These are phyloP conservation scores for Cladosporium sphaerospermum DNA, from an alignment of 2,329 filamentous ascomycete species.

Conservation along the genomic window DNA sequence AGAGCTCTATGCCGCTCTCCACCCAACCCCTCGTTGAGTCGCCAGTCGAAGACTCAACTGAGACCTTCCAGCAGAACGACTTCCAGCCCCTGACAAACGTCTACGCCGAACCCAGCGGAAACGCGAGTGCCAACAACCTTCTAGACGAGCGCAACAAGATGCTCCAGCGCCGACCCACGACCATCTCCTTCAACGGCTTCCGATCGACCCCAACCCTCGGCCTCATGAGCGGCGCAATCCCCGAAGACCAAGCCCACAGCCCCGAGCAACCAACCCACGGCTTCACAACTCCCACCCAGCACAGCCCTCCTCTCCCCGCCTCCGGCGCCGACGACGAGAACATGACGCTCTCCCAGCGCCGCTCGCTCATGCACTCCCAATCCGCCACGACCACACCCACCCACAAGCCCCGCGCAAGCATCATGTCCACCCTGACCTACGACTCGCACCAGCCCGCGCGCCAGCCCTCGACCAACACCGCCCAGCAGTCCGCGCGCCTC, in stretches of 20 bases:
- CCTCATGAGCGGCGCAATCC: slow-evolving; percentile 15
- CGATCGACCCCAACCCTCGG: slow-evolving; percentile 26
- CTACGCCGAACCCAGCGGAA: slow-evolving; percentile 5
- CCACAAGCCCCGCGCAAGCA: slow-evolving; percentile 11
- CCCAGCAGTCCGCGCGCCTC: slow-evolving; percentile 53
- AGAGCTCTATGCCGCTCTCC: slow-evolving; percentile 28
- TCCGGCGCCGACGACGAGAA: slow-evolving; percentile 52
- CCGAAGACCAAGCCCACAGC: slow-evolving; percentile 14
- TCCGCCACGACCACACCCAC: neutral
- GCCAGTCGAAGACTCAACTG: slow-evolving; percentile 26
- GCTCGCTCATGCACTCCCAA: slow-evolving; percentile 32
- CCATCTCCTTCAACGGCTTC: slow-evolving; percentile 33
- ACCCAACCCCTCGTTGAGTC: slow-evolving; percentile 32
- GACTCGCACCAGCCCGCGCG: slow-evolving; percentile 53
- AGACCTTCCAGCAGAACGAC: slow-evolving; percentile 8
- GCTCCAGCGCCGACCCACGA: slow-evolving; percentile 37
- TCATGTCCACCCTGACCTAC: slow-evolving; percentile 29
- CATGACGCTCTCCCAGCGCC: slow-evolving; percentile 63
- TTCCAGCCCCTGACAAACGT: neutral
- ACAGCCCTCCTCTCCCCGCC: neutral
- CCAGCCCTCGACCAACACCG: slow-evolving; percentile 36
- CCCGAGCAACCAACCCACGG: slow-evolving; percentile 13
- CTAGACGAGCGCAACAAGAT: slow-evolving; percentile 51
- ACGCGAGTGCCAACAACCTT: slow-evolving; percentile 35
- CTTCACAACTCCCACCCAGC: slow-evolving; percentile 7